Percentiles rank a stretch among this genome's conserved stretches.
phyloP scores from a whole-genome alignment of 257 asterid genomes.

The Plantago elongata region DNA sequence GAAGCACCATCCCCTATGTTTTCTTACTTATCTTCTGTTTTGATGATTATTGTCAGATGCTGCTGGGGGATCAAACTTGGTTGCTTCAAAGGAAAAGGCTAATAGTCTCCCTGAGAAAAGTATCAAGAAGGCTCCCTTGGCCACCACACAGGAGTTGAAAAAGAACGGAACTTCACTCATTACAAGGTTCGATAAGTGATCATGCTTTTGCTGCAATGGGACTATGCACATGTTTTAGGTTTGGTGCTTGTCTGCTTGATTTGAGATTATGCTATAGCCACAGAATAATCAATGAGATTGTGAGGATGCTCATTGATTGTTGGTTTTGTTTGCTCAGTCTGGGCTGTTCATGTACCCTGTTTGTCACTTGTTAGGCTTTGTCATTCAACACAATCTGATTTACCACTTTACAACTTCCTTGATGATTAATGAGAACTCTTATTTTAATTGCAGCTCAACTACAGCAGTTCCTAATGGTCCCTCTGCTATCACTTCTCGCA shows the following conservation, averaged over 20 bases:
- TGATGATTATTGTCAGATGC: constrained; percentile 35
- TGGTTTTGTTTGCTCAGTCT: constrained; percentile 2
- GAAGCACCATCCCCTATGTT: constrained; percentile 11
- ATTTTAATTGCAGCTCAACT: constrained; percentile 47
- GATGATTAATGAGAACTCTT: constrained; percentile 15
- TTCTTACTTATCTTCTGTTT: constrained; percentile 7
- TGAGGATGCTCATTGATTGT: too few species aligned
- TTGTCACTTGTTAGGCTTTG: too few species aligned
- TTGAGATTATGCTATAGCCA: too few species aligned
- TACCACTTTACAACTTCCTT: not conserved
- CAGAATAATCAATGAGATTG: too few species aligned
- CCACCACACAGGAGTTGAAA: constrained; percentile 34
- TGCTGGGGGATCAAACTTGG: constrained; percentile 39
- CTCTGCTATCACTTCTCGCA: not conserved
- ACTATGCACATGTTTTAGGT: too few species aligned
- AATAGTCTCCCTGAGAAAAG: constrained; percentile 42
- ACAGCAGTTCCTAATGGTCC: constrained; percentile 35
- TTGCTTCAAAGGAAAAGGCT: constrained; percentile 32
- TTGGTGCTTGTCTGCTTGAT: too few species aligned
- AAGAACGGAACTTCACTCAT: constrained; percentile 37
- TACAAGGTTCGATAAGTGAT: constrained; percentile 23
- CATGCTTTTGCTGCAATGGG: constrained; percentile 8
- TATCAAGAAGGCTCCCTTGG: constrained; percentile 23
- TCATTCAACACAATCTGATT: too few species aligned
- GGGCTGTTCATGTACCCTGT: not conserved